A percentile compares a stretch with the other conserved stretches of the same genome.
These are phyloP conservation scores for Rhizopus delemar DNA, from an alignment of 371 early-diverging fungal species.

Conservation along the genomic window DNA sequence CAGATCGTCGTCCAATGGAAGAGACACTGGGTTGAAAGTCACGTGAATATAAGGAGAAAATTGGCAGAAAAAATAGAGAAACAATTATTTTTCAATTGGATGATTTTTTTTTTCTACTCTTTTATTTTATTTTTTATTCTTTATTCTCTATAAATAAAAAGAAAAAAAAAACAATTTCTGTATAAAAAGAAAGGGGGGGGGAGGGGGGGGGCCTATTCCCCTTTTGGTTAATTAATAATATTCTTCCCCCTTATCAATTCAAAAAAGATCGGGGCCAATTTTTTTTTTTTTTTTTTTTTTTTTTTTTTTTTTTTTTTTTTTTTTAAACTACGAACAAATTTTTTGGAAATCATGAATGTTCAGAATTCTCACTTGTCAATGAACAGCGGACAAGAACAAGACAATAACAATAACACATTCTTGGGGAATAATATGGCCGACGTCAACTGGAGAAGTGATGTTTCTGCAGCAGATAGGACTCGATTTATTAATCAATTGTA, in stretches of 20 bases:
- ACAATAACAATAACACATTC: background rate
- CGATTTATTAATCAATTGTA: conserved; percentile 41
- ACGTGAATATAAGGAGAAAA: conserved; percentile 1
- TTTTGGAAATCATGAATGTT: background rate
- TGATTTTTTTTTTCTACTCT: background rate
- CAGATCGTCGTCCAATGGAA: conserved; percentile 1
- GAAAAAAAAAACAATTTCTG: conserved; percentile 1
- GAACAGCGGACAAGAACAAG: background rate
- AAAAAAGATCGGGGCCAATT: background rate
- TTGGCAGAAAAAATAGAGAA: too few relatives aligned
- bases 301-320: conserved; percentile 2
- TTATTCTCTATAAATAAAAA: too few relatives aligned
- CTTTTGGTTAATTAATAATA: too few relatives aligned
- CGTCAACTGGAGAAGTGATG: conserved; percentile 38
- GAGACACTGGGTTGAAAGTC: conserved; percentile 6
- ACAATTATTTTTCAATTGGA: too few relatives aligned
- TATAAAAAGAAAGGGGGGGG: too few relatives aligned
- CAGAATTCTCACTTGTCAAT: background rate
- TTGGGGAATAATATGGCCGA: conserved; percentile 12
- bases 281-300: background rate
- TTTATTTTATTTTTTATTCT: background rate
- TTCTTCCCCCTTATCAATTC: too few relatives aligned
- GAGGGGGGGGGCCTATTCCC: too few relatives aligned
- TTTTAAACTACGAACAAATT: background rate
- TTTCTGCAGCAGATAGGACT: conserved; percentile 29